phyloP scores from a whole-genome alignment of 306 rosid genomes.

The Quercus bicolor region DNA sequence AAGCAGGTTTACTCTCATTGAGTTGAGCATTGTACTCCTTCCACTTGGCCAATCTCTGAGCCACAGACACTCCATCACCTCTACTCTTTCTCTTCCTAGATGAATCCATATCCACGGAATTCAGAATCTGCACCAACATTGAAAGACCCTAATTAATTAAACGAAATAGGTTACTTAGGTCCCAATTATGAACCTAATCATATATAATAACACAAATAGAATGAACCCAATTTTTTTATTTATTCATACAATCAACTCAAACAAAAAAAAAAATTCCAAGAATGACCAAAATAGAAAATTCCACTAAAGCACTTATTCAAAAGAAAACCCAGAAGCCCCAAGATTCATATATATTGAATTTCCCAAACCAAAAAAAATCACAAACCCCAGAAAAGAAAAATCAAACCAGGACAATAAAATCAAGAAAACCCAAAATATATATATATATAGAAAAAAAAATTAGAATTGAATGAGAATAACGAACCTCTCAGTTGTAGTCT shows the following conservation, averaged over 20 bases:
- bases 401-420: not conserved
- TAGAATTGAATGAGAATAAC: constrained; percentile 6
- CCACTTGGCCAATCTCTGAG: constrained; percentile 78
- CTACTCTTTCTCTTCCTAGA: constrained; percentile 76
- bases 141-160: too few relatives aligned
- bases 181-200: too few relatives aligned
- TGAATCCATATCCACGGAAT: constrained; percentile 33
- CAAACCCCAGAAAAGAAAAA: too few relatives aligned
- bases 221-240: too few relatives aligned
- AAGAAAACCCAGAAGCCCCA: not conserved
- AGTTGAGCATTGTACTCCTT: constrained; percentile 45
- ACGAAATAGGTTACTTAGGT: too few relatives aligned
- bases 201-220: too few relatives aligned
- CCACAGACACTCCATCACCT: constrained; percentile 50
- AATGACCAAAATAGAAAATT: not conserved
- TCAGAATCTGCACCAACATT: too few relatives aligned
- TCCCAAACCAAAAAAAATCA: too few relatives aligned
- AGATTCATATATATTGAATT: too few relatives aligned
- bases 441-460: not conserved
- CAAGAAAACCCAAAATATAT: not conserved
- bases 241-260: too few relatives aligned
- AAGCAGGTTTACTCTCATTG: constrained; percentile 27
- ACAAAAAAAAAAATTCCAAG: not conserved
- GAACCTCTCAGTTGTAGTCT: constrained; percentile 27
- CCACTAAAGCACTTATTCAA: not conserved